Conservation (phyloP, 164 flowering plant genomes). For the Pachysandra terminalis region DNA sequence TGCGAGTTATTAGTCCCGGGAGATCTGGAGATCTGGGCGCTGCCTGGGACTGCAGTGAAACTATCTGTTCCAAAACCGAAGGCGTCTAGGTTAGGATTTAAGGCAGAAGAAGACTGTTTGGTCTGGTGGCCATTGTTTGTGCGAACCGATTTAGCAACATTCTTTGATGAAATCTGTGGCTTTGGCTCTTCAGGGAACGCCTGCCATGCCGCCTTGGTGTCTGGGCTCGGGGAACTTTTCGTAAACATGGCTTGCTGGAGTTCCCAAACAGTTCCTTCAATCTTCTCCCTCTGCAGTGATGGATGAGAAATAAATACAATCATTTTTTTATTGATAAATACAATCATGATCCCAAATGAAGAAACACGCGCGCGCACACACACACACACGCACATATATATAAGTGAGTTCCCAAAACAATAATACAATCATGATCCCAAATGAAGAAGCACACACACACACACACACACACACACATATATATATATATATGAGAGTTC, state of each 20-base stretch:
- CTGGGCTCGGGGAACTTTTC: constrained; percentile 36
- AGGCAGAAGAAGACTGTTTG: constrained; percentile 35
- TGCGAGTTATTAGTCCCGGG: constrained; percentile 40
- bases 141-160: constrained; percentile 51
- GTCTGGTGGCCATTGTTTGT: constrained; percentile 52
- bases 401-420: no score
- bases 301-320: no score
- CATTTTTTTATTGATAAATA: no score
- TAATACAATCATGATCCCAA: no score
- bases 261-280: constrained; percentile 53
- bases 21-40: constrained; percentile 32
- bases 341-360: no score
- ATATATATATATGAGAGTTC: no score
- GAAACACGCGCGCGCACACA: no score
- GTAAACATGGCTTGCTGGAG: constrained; percentile 48
- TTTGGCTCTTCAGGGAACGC: constrained; percentile 37
- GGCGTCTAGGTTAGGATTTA: constrained; percentile 30
- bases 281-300: constrained; percentile 44
- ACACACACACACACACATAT: no score
- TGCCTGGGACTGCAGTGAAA: constrained; percentile 69
- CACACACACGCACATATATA: no score
- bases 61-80: constrained; percentile 89
- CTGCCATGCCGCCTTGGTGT: constrained; percentile 47
- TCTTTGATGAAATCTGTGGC: constrained; percentile 25
- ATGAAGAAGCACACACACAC: no score